These are phyloP conservation scores for Annulohypoxylon truncatum DNA, from an alignment of 2,329 filamentous ascomycete genomes.

Conservation along the genomic window DNA sequence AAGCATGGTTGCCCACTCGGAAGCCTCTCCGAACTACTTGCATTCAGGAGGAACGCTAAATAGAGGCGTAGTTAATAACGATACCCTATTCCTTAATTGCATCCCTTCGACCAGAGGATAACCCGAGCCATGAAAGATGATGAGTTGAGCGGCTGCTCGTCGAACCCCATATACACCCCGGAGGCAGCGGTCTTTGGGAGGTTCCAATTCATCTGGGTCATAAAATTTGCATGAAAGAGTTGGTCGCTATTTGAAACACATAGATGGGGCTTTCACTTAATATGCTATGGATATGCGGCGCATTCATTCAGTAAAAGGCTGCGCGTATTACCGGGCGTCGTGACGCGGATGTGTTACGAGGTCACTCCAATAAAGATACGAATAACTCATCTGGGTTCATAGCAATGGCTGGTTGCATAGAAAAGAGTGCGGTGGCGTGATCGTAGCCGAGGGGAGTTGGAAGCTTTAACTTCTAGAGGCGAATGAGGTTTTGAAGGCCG, in stretches of 20 bases:
- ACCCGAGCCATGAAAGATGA: conserved; percentile 21
- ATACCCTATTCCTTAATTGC: conserved; percentile 46
- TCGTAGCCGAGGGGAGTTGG: conserved; percentile 30
- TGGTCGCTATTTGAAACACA: conserved; percentile 39
- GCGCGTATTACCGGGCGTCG: conserved; percentile 10
- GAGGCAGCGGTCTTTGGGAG: conserved; percentile 35
- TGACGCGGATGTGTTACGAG: conserved; percentile 17
- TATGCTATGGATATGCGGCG: conserved; percentile 30
- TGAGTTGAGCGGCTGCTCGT: conserved; percentile 39
- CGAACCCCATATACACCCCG: conserved; percentile 29
- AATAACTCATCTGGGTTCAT: conserved; percentile 27
- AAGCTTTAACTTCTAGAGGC: conserved; percentile 19
- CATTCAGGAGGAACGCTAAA: conserved; percentile 82
- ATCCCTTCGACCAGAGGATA: conserved; percentile 29
- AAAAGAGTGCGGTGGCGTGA: conserved; percentile 24
- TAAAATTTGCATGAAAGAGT: conserved; percentile 45
- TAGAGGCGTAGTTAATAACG: conserved; percentile 53
- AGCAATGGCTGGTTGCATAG: conserved; percentile 34
- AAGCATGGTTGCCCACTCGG: conserved; percentile 87
- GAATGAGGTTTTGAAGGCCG: conserved; percentile 15
- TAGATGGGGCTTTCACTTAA: conserved; percentile 35
- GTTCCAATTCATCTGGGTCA: conserved; percentile 36
- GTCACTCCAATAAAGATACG: conserved; percentile 18
- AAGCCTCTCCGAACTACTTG: conserved; percentile 86
- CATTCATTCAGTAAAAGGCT: conserved; percentile 21